A percentile compares a stretch with the other conserved stretches of the same genome.
Evolutionary conservation across 2,329 filamentous ascomycete species (phyloP).

Genomic region (Trichoderma guizhouense): DNA sequence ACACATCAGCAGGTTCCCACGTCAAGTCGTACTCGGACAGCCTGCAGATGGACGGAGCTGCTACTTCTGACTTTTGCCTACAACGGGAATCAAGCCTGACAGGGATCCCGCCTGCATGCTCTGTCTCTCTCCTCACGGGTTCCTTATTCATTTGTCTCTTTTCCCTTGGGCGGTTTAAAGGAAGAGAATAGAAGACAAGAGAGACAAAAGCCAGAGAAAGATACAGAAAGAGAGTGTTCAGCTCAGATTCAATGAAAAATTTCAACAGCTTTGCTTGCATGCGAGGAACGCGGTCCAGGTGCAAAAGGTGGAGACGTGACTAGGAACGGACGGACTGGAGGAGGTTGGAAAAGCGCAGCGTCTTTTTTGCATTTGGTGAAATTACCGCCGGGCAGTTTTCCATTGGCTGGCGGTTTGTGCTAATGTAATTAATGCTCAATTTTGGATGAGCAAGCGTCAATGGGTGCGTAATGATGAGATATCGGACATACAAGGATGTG

Average conservation of each 20-base stretch:
- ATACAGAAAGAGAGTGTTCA: neutral
- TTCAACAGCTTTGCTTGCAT: constrained; percentile 7
- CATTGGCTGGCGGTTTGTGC: neutral
- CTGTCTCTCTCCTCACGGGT: neutral
- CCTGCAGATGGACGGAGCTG: constrained; percentile 3
- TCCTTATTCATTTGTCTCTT: neutral
- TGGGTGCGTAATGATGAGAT: neutral
- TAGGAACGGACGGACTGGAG: neutral
- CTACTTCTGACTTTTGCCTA: neutral
- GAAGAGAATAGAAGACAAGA: neutral
- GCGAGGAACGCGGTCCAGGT: constrained; percentile 17
- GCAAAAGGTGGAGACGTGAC: constrained; percentile 19
- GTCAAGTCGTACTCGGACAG: neutral
- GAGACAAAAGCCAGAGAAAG: neutral
- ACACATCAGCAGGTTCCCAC: neutral
- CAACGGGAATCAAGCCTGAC: constrained; percentile 4
- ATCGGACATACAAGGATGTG: neutral
- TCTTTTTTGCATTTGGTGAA: neutral
- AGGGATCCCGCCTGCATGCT: constrained; percentile 6
- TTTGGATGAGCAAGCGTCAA: neutral
- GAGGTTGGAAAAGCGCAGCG: constrained; percentile 11
- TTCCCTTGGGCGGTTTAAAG: neutral
- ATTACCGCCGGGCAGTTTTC: neutral
- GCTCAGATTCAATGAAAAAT: neutral
- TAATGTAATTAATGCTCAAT: neutral